Base-by-base conservation (phyloP, 176 grass and related monocot species). In the barley (Hordeum vulgare) region DNA sequence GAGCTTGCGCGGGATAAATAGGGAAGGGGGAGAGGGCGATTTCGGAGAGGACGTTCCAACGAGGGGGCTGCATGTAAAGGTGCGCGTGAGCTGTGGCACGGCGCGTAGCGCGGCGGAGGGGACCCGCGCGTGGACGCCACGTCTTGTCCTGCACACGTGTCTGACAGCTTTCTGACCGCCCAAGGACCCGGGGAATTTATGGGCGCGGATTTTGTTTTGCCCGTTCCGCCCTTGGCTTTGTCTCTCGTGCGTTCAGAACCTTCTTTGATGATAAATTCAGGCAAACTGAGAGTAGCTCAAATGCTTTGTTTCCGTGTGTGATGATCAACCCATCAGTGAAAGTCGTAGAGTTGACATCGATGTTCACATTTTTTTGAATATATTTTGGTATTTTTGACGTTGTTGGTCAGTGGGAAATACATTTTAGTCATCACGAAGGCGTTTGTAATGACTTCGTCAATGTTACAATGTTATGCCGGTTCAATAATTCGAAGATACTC, bases 141-240 rank as follows among this genome's bases (percentile, higher is more conserved):
- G 87, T 90, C 85, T 47, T 71, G 73, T 90, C 94, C 5, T 31
- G 64, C 72, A 79, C 85, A 90, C 94, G 88, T 93, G 88, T 90
- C 77, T 85, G 86, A 90, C 88, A 96, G 88, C 90, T 85, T 74
- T 76, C 56, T 59, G 78, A 83, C 71, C 66, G 9, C 66, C 75
- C 56, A 36, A 62, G 57, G 66, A 45, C 83, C 40, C 7, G 5
- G 51, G 77, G 26, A 12, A 80, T 67, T 88, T 57, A 80, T 74
- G 24, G 4, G 65, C 11, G 45, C 44, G 0, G 37, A 60, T 71
- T 25, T 74, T 31, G 26, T 31, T 31, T 20, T 74, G 44, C 9
- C 71, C 3, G 18, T 74, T 74, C 18, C 33, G 26, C 68, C 68
- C 68, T 71, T 65, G 9, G n/a, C n/a, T 60, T 60, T 24, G 57